Conservation (phyloP, 371 early-diverging fungal species). For the Chytridium lagenaria region DNA sequence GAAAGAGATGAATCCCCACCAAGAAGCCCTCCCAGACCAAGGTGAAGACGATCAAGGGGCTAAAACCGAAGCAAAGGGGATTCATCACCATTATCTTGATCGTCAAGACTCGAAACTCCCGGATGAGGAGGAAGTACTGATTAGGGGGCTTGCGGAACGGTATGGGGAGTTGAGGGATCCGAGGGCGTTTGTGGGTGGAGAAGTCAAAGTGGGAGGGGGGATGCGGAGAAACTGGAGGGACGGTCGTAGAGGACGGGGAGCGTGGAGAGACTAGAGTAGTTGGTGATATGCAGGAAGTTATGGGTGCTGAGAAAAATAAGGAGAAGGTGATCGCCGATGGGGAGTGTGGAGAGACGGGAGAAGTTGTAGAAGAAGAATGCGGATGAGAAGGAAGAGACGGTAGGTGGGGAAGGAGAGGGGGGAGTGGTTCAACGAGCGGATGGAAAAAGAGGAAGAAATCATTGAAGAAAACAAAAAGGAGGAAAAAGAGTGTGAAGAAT, state of each 20-base stretch:
- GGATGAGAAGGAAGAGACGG: neutral
- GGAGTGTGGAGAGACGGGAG: neutral
- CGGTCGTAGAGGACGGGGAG: neutral
- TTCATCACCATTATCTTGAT: neutral
- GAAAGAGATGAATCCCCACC: neutral
- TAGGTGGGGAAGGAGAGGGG: neutral
- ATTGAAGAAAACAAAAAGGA: neutral
- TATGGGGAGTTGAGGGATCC: conserved; percentile 1
- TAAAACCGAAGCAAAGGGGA: neutral
- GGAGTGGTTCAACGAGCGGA: no score
- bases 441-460: neutral
- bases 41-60: neutral
- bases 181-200: neutral
- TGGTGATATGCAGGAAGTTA: neutral
- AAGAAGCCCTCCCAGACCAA: neutral
- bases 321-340: neutral
- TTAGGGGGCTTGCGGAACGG: neutral
- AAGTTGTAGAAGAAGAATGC: neutral
- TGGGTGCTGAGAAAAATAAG: neutral
- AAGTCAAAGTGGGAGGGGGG: neutral
- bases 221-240: neutral
- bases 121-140: neutral
- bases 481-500: neutral
- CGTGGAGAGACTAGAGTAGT: no score
- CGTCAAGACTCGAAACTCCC: neutral